Percentiles rank a stretch among this genome's conserved stretches.
These are phyloP conservation scores for Uncinocarpus reesii DNA, from an alignment of 2,329 filamentous ascomycete genomes.

Conservation along the genomic window DNA sequence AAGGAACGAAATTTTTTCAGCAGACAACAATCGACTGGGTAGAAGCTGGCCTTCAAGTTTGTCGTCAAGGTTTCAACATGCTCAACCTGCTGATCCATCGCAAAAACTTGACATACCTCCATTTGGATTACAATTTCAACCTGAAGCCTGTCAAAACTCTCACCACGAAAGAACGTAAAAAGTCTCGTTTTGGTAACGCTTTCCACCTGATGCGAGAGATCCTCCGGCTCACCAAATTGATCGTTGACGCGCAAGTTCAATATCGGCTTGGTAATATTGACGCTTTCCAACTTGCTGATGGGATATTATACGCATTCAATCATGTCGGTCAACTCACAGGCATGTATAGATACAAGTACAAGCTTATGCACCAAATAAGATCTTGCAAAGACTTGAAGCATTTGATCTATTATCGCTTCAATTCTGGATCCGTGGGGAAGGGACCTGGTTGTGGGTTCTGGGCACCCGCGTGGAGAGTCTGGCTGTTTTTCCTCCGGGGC, in stretches of 20 bases:
- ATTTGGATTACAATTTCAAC: constrained; percentile 99
- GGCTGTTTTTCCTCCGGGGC: constrained; percentile 98
- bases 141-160: constrained; percentile 97
- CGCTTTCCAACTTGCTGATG: constrained; percentile 95
- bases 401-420: constrained; percentile 97
- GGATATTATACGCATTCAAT: constrained; percentile 98
- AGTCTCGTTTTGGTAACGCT: constrained; percentile 96
- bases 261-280: constrained; percentile 97
- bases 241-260: constrained; percentile 96
- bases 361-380: constrained; percentile 98
- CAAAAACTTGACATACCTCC: constrained; percentile 95
- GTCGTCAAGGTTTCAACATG: constrained; percentile 98
- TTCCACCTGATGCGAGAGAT: constrained; percentile 99
- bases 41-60: constrained; percentile 95
- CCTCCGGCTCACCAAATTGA: constrained; percentile 85
- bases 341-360: constrained; percentile 99
- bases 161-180: constrained; percentile 98
- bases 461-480: constrained; percentile 96
- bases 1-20: constrained; percentile 98
- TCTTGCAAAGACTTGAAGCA: constrained; percentile 99
- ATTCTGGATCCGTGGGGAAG: constrained; percentile 91
- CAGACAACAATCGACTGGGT: constrained; percentile 99
- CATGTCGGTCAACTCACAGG: constrained; percentile 96
- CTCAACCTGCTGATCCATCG: constrained; percentile 92
- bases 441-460: constrained; percentile 97